Base-by-base conservation (phyloP, 345 rosid species). In the Aquilaria malaccensis region DNA sequence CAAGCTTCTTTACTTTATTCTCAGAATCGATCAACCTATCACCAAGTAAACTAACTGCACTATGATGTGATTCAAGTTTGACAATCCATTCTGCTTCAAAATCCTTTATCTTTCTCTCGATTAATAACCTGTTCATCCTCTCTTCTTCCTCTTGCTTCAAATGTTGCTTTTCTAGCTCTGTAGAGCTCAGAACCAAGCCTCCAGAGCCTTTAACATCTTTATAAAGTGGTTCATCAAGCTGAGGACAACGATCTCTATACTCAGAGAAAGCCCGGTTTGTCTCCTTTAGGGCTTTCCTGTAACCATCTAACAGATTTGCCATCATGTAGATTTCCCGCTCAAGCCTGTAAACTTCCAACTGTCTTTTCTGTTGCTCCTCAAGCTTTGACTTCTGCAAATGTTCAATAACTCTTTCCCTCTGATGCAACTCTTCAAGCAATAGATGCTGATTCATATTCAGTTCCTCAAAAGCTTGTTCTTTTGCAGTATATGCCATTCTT, bases 251-350 rank as follows among this genome's bases (percentile, higher is more conserved):
- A 14, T 80, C 80, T 66, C 89, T 80, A 56, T 90, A 89, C 49
- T 90, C 87, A 14, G 82, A 68, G 67, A 83, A 88, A 62, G 84
- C 77, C 69, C 73, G 73, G 46, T 75, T 76, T 1, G 80, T 83
- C 64, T 77, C 89, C 75, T 80, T 94, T 80, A 88, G 72, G 50
- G 84, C 86, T 84, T 74, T 89, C 69, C 83, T 86, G 54, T 94
- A 94, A 50, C 92, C 95, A 37, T 83, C 85, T 47, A 84, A 49
- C 31, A 90, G 81, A 66, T 77, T 77, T 50, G 59, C 66, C 99
- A 94, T 83, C 84, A 84, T 73, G 61, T 61, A 63, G 60, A 94
- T 77, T 70, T 94, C 99, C 54, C 64, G 84, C 76, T 85, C 92
- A 43, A 87, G 86, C 81, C 76, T 82, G 77, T 71, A 79, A 32